Percentiles rank a stretch among this genome's conserved stretches.
These are phyloP conservation scores for Selaginella moellendorffii DNA, from an alignment of 75 land plant species.

Conservation along the genomic window DNA sequence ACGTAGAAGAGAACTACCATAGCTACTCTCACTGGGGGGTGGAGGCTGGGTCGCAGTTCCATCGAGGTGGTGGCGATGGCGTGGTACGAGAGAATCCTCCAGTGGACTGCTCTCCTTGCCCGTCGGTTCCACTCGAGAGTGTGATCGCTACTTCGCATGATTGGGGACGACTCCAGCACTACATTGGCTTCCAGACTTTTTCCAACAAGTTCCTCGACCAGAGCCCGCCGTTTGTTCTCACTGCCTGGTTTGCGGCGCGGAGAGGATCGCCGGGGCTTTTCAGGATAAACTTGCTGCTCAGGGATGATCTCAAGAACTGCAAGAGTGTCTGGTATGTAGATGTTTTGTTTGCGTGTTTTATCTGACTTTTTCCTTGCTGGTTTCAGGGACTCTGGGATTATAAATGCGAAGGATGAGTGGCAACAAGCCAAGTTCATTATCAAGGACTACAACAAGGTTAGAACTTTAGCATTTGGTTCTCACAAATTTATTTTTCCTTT, in stretches of 20 bases:
- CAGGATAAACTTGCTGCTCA: slow-evolving; percentile 11
- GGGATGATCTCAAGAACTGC: slow-evolving; percentile 21
- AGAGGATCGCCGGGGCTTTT: slow-evolving; percentile 11
- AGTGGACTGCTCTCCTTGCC: slow-evolving; percentile 20
- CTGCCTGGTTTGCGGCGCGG: slow-evolving; percentile 22
- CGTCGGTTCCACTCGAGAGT: slow-evolving; percentile 11
- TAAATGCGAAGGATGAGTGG: slow-evolving; percentile 16
- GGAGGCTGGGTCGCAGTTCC: slow-evolving; percentile 26
- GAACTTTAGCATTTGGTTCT: neutral
- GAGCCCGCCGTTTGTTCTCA: slow-evolving; percentile 21
- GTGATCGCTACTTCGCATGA: slow-evolving; percentile 28
- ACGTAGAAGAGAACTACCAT: slow-evolving; percentile 17
- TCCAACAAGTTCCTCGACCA: slow-evolving; percentile 25
- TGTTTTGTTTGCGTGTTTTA: neutral
- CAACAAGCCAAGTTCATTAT: slow-evolving; percentile 18
- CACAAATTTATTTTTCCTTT: neutral
- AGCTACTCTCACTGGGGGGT: slow-evolving; percentile 19
- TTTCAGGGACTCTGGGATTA: slow-evolving; percentile 25
- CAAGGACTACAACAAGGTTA: slow-evolving; percentile 19
- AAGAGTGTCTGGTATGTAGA: slow-evolving; percentile 15
- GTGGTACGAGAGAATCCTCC: slow-evolving; percentile 22
- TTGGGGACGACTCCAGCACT: slow-evolving; percentile 29
- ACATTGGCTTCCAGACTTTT: slow-evolving; percentile 21
- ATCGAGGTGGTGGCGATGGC: slow-evolving; percentile 33
- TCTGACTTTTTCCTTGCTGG: neutral